Conservation (phyloP, 106 monocot genomes). For the Chionographis japonica region DNA sequence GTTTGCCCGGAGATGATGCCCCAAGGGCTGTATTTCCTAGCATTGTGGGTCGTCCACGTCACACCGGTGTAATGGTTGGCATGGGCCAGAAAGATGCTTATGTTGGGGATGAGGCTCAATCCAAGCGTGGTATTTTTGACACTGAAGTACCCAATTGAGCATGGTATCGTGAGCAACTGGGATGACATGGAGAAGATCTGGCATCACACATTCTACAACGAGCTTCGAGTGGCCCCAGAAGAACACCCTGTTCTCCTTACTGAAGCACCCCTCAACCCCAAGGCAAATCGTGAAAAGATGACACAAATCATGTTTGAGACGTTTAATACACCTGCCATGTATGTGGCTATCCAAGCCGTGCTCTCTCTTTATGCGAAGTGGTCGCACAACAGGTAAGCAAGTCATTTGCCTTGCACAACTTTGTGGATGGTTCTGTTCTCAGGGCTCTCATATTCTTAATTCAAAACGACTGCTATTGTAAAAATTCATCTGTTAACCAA, state of each 20-base stretch:
- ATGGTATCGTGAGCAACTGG: slow-evolving; percentile 9
- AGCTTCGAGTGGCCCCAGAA: slow-evolving; percentile 8
- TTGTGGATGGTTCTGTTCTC: too few species aligned
- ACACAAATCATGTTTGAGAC: slow-evolving; percentile 13
- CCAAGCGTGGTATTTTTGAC: slow-evolving; percentile 9
- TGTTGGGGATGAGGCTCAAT: slow-evolving; percentile 12
- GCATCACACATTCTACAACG: slow-evolving; percentile 12
- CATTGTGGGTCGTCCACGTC: slow-evolving; percentile 13
- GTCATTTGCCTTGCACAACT: too few species aligned
- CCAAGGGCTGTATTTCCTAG: slow-evolving; percentile 11
- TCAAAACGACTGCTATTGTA: too few species aligned
- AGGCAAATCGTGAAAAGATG: slow-evolving; percentile 13
- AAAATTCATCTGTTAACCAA: too few species aligned
- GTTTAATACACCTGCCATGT: slow-evolving; percentile 11
- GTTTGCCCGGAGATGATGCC: slow-evolving; percentile 11
- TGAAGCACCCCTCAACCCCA: slow-evolving; percentile 9
- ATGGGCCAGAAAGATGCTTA: slow-evolving; percentile 12
- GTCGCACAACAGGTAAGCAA: slow-evolving; percentile 7
- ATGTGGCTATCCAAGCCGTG: slow-evolving; percentile 8
- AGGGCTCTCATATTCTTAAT: too few species aligned
- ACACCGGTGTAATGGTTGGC: slow-evolving; percentile 11
- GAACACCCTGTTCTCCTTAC: slow-evolving; percentile 9
- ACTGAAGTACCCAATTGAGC: slow-evolving; percentile 9
- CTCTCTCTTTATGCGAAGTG: slow-evolving; percentile 13
- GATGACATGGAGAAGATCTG: slow-evolving; percentile 15